These are phyloP conservation scores for Fusarium falciforme DNA, from an alignment of 2,329 filamentous ascomycete species.

Conservation along the genomic window DNA sequence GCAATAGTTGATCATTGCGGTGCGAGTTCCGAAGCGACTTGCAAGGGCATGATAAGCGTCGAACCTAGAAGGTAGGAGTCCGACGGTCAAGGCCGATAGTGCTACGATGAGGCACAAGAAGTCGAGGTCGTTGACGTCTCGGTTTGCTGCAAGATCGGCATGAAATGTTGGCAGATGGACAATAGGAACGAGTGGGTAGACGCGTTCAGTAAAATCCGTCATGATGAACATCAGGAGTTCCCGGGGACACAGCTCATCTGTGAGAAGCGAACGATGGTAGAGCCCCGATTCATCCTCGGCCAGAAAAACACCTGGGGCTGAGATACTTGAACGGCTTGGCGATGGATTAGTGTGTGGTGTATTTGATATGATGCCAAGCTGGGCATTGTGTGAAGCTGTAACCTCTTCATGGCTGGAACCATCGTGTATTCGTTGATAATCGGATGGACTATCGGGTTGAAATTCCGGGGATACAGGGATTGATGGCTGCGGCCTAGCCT, in stretches of 20 bases:
- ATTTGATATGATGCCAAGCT: not conserved
- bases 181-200: conserved; percentile 43
- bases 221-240: conserved; percentile 36
- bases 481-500: not conserved
- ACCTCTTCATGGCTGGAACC: not conserved
- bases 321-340: not conserved
- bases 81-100: conserved; percentile 40
- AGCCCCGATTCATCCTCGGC: not conserved
- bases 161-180: conserved; percentile 42
- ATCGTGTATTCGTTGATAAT: not conserved
- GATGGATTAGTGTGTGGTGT: not conserved
- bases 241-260: conserved; percentile 43
- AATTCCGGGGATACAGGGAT: not conserved
- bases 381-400: not conserved
- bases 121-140: conserved; percentile 39
- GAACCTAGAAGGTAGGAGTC: conserved; percentile 43
- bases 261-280: conserved; percentile 15
- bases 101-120: conserved; percentile 43
- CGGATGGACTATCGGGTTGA: not conserved
- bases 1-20: conserved; percentile 42
- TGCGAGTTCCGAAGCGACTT: conserved; percentile 39
- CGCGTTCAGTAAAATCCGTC: conserved; percentile 40
- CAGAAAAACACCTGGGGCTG: not conserved
- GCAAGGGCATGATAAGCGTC: conserved; percentile 36
- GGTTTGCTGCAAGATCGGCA: conserved; percentile 30